These are phyloP conservation scores for Leccinum subrobustum DNA, from an alignment of 1,284 basidiomycete species.

Conservation along the genomic window DNA sequence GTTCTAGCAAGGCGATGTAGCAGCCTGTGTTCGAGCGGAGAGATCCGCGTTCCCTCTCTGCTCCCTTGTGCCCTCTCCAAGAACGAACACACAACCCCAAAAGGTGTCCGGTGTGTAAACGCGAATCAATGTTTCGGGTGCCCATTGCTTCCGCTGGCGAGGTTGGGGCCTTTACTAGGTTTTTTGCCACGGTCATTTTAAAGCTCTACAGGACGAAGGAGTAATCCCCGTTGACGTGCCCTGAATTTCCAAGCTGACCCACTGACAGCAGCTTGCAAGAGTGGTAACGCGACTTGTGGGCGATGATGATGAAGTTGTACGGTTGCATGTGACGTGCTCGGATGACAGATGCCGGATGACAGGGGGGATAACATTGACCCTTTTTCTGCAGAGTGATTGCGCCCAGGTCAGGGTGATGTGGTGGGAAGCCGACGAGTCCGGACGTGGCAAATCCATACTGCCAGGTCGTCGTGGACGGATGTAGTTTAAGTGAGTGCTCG, in stretches of 20 bases:
- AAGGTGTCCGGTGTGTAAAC: not conserved
- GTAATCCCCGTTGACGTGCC: constrained; percentile 34
- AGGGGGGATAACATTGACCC: constrained; percentile 16
- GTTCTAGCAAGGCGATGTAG: not conserved
- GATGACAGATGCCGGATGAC: constrained; percentile 4
- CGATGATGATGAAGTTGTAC: not conserved
- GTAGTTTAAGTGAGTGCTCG: constrained; percentile 15
- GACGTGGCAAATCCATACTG: constrained; percentile 7
- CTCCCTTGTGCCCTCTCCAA: not conserved
- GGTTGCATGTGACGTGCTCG: constrained; percentile 10
- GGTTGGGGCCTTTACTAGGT: constrained; percentile 5
- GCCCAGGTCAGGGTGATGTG: constrained; percentile 16
- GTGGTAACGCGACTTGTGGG: constrained; percentile 15
- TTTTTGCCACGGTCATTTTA: constrained; percentile 19
- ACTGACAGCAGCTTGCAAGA: constrained; percentile 17
- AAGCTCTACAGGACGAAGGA: constrained; percentile 14
- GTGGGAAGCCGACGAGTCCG: constrained; percentile 22
- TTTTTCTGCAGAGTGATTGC: constrained; percentile 16
- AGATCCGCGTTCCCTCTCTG: constrained; percentile 1
- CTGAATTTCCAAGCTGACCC: constrained; percentile 27
- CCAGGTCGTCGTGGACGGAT: constrained; percentile 10
- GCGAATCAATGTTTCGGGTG: constrained; percentile 1
- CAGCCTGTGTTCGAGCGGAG: constrained; percentile 4
- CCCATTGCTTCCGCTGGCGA: not conserved
- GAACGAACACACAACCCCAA: constrained; percentile 5